Base-by-base conservation (phyloP, 495 filamentous ascomycete genomes). In the Penicillium longicatenatum region DNA sequence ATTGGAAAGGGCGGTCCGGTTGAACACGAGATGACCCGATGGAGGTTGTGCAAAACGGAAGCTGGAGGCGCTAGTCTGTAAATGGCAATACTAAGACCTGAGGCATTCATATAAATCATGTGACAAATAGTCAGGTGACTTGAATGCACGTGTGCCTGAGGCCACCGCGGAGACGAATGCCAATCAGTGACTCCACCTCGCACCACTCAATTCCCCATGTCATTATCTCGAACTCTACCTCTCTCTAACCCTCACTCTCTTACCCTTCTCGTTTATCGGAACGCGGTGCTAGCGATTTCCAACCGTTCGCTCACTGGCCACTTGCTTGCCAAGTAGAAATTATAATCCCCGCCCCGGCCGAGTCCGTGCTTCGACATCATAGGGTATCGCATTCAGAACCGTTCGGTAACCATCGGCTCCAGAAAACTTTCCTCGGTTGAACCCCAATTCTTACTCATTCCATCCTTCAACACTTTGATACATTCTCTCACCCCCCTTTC, bases 11-110 rank as follows among this genome's bases (percentile, higher is more conserved):
- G 67, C 64, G 66, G 63, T 69, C 72, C 66, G 68, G 64, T 68
- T 72, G 70, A 75, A 70, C 67, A 68, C 66, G 67, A 75, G 70
- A 64, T 75, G 70, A 68, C 68, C 70, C 70, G 73, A 75, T 69
- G 72, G 72, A 76, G 66, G 69, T 77, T 76, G 75, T 78, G 75
- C 72, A 78, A 78, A 78, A 75, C 68, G 72, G 72, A 46, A 76
- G 70, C 70, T 75, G 62, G 63, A 33, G 22, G 33, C 21, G 30
- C 63, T 71, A 71, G 59, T 45, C 68, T 55, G 3, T 11, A 63
- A 61, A 31, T 51, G 61, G 63, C 0, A 60, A 9, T 11, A 19
- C 16, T 22, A 0, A 19, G 24, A 52, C 66, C 66, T 65, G 43
- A 30, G 44, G 48, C 50, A 43, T 5, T 6, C 24, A 39, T 11